phyloP scores from a whole-genome alignment of 140 eudicot species.

The Stevia rebaudiana region DNA sequence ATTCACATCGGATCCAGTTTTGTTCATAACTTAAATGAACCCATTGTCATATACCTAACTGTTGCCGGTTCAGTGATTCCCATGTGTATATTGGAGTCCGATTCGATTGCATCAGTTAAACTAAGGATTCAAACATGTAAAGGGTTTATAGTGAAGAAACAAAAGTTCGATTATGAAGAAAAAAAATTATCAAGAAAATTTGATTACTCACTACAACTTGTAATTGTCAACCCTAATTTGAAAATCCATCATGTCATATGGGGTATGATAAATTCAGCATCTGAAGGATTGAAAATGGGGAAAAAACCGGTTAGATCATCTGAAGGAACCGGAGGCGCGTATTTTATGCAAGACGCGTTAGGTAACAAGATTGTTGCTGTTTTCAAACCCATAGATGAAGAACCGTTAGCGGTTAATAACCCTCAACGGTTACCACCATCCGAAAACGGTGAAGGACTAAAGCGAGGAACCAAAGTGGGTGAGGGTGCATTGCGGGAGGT shows the following conservation, averaged over 20 bases:
- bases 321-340: slow-evolving; percentile 71
- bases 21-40: slow-evolving; percentile 25
- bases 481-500: slow-evolving; percentile 78
- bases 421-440: slow-evolving; percentile 57
- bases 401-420: slow-evolving; percentile 66
- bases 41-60: slow-evolving; percentile 43
- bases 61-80: slow-evolving; percentile 71
- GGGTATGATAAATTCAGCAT: slow-evolving; percentile 37
- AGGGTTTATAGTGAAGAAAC: slow-evolving; percentile 68
- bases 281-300: slow-evolving; percentile 41
- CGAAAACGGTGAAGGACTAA: slow-evolving; percentile 55
- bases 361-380: slow-evolving; percentile 46
- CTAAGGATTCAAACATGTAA: slow-evolving; percentile 62
- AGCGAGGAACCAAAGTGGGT: slow-evolving; percentile 63
- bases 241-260: slow-evolving; percentile 25
- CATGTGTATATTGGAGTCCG: slow-evolving; percentile 74
- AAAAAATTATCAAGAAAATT: slow-evolving; percentile 48
- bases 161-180: slow-evolving; percentile 53
- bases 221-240: slow-evolving; percentile 37
- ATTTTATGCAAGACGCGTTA: slow-evolving; percentile 52
- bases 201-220: slow-evolving; percentile 41
- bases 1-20: slow-evolving; percentile 34
- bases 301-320: slow-evolving; percentile 48
- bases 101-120: slow-evolving; percentile 63
- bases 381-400: slow-evolving; percentile 70